Evolutionary conservation across 2,329 filamentous ascomycete genomes (phyloP), one percentile per base, ranked within the genome.

Genomic region (Penicillium corylophilum): DNA sequence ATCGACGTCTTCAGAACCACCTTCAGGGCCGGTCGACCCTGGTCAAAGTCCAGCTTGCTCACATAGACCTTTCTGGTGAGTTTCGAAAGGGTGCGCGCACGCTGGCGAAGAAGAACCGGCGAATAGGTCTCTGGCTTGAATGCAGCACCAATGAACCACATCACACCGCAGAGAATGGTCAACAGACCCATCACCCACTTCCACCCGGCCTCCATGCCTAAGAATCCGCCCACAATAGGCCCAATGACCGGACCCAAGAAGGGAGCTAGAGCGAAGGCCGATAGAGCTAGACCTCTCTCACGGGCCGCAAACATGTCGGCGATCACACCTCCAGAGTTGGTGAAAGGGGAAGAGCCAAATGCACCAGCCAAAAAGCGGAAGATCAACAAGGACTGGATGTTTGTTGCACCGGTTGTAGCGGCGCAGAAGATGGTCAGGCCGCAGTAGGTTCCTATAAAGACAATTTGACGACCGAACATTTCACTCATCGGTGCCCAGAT

Each of bases 191-290:
- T 77, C 20, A 89, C 81, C 87, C 86, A 89, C 61, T 84, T 76
- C 87, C 87, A 89, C 15, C 85, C 85, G 13, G 77, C 79, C 2
- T 78, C 75, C 66, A 84, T 77, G 9, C 83, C 82, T 1, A 88
- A 72, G 66, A 89, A 90, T 2, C 85, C 85, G 55, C 84, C 84
- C 6, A 81, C 79, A 41, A 89, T 83, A 1, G 87, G 87, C 0
- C 86, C 84, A 64, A 74, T 82, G 48, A 71, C 80, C 0, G 86
- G 84, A 1, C 86, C 86, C 50, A 89, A 74, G 66, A 87, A 88
- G 0, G 86, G 86, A 7, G 85, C 84, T 15, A 83, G 77, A 4
- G 85, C 82, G 61, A 88, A 90, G 26, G 87, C 64, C 16, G 82
- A 80, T 56, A 84, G 79, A 0, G 85, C 86, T 38, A 78, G 53